Base-by-base conservation (phyloP, 2,329 filamentous ascomycete species). In the Cryphonectria japonica region DNA sequence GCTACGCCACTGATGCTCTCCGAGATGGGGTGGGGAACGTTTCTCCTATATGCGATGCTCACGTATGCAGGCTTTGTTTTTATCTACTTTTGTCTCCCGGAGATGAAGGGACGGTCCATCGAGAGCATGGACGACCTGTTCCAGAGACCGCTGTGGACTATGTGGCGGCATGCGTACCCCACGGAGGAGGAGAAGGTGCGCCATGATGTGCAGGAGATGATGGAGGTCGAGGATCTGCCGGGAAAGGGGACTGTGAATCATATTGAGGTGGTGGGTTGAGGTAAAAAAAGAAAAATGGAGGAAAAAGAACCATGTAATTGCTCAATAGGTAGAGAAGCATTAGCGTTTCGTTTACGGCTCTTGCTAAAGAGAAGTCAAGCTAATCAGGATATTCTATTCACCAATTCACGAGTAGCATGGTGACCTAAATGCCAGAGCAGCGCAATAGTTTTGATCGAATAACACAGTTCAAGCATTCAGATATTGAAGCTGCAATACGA, bases 51-150 rank as follows among this genome's bases (percentile, higher is more conserved):
- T 66, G 74, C 79, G 0, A 75, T 79, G 65, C 70, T 82, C 37
- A 81, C 79, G 2, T 82, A 81, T 68, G 73, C 76, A 14, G 79
- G 80, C 11, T 77, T 78, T 5, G 73, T 80, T 0, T 74, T 71
- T 68, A 67, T 74, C 19, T 86, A 79, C 75, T 84, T 85, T 77
- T 82, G 83, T 68, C 77, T 86, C 39, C 84, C 85, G 0, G 84
- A 87, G 76, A 84, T 85, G 22, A 86, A 86, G 74, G 84, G 84
- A 67, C 78, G 85, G 32, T 82, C 81, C 19, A 80, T 87, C 22
- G 85, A 87, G 73, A 82, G 80, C 34, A 85, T 86, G 79, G 85
- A 87, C 70, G 79, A 80, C 13, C 78, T 87, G 26, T 87, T 87
- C 71, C 72, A 77, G 66, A 72, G 78, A 57, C 78, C 77, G 2